Base-by-base conservation (phyloP, 805 yeast species). In the Yarrowia divulgata region DNA sequence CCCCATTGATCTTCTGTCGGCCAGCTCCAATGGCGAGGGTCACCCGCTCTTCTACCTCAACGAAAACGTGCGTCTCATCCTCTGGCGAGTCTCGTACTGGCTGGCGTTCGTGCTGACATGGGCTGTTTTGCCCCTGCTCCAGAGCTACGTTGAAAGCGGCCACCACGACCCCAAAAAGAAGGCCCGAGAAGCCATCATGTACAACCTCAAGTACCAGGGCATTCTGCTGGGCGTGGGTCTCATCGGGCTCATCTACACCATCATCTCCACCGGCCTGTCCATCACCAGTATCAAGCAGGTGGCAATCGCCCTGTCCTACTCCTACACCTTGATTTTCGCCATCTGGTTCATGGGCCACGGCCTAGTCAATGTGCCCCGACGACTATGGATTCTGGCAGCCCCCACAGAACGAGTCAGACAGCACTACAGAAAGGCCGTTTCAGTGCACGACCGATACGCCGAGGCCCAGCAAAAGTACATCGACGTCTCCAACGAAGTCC, bases 291-390 rank as follows among this genome's bases (percentile, higher is more conserved):
- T 91, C 72, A 89, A 88, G 75, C 83, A 88, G 39, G 83, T 91
- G 78, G 82, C 89, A 19, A 89, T 91, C 71, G 93, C 95, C 0
- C 74, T 90, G 12, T 86, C 95, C 0, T 95, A 91, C 76, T 87
- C 89, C 23, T 91, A 91, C 76, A 85, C 96, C 0, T 81, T 91
- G 74, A 81, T 88, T 1, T 74, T 91, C 42, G 93, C 94, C 1
- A 82, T 90, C 29, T 90, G 95, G 94, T 79, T 91, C 70, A 87
- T 91, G 90, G 90, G 94, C 2, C 93, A 91, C 76, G 97, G 97
- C 0, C 78, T 90, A 62, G 84, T 90, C 18, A 83, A 84, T 54
- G 81, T 90, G 1, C 96, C 97, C 0, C 82, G 90, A 69, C 76
- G 80, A 67, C 71, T 79, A 71, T 78, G 81, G 78, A 46, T 74